Evolutionary conservation across 2,329 filamentous ascomycete species (phyloP), one percentile per base, ranked within the genome.

Genomic region (Mariannaea sp.): DNA sequence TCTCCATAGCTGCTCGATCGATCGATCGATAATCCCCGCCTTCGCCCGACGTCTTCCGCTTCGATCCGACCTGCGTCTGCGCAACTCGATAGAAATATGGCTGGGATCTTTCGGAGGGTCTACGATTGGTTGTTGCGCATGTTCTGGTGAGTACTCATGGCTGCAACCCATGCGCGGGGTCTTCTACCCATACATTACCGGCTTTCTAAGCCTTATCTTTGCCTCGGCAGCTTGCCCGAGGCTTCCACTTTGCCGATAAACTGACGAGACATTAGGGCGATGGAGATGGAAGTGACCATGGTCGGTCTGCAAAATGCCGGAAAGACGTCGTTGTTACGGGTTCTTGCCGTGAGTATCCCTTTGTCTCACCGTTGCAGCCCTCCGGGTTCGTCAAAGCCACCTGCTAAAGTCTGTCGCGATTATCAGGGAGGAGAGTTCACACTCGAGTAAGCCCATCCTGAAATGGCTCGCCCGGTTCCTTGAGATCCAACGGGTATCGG

Each of bases 281-380:
- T 92, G 63, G 94, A 99, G 80, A 97, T 99, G 92, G 94, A 99
- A 77, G 93, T 99, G 71, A 97, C 94, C 65, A 96, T 99, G 88
- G 93, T 99, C 72, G 94, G 94, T 19, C 79, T 99, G 70, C 94
- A 99, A 73, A 97, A 97, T 77, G 94, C 94, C 55, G 94, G 94
- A 69, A 99, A 99, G 79, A 97, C 94, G 32, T 97, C 93, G 58
- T 76, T 99, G 69, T 80, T 99, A 73, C 85, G 92, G 66, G 93
- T 97, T 67, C 82, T 99, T 67, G 92, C 93, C 79, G 94, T 99
- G 86, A 84, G 93, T 72, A 36, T 49, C 42, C 44, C 40, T 14
- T 27, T 27, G 19, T 39, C 43, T 27, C 32, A 36, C 22, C 22
- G 22, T 8, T 30, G 5, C 14, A n/a, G 5, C n/a, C 12, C 17